These are phyloP conservation scores for Paramecium octaurelia DNA, from an alignment of 73 alveolate species.

Conservation along the genomic window DNA sequence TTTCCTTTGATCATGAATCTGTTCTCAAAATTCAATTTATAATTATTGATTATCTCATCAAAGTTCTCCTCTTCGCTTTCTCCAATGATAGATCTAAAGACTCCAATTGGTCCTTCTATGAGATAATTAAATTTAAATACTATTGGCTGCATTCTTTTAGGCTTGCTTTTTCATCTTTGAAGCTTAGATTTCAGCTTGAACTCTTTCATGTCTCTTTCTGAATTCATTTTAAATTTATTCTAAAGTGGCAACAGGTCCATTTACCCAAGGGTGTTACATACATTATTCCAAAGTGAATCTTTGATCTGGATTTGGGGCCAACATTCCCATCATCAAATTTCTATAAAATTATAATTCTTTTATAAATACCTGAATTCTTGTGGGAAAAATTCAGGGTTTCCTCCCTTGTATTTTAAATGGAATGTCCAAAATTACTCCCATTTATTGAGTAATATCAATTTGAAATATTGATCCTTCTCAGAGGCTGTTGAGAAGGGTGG, in stretches of 20 bases:
- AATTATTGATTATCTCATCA: background rate
- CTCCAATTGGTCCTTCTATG: background rate
- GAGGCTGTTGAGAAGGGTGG: slow-evolving; percentile 74
- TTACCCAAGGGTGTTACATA: slow-evolving; percentile 71
- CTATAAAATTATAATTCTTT: background rate
- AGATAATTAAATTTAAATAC: background rate
- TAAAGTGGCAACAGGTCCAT: slow-evolving; percentile 61
- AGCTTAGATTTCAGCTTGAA: slow-evolving; percentile 15
- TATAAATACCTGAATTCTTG: slow-evolving; percentile 64
- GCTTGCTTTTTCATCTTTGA: slow-evolving; percentile 40
- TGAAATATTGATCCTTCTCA: slow-evolving; percentile 58
- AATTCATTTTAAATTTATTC: slow-evolving; percentile 66
- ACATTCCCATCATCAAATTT: slow-evolving; percentile 66
- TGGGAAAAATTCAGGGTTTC: slow-evolving; percentile 61
- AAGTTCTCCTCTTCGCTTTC: background rate
- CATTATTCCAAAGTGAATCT: slow-evolving; percentile 69
- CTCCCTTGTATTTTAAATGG: slow-evolving; percentile 58
- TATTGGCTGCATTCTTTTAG: background rate
- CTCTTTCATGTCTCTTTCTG: slow-evolving; percentile 52
- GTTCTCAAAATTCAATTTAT: background rate
- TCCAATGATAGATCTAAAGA: background rate
- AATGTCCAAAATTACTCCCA: slow-evolving; percentile 69
- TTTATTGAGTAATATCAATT: slow-evolving; percentile 8
- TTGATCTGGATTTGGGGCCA: slow-evolving; percentile 64
- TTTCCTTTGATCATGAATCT: background rate